Conservation (phyloP, 2,329 filamentous ascomycete genomes). For the Mycogone perniciosa region DNA sequence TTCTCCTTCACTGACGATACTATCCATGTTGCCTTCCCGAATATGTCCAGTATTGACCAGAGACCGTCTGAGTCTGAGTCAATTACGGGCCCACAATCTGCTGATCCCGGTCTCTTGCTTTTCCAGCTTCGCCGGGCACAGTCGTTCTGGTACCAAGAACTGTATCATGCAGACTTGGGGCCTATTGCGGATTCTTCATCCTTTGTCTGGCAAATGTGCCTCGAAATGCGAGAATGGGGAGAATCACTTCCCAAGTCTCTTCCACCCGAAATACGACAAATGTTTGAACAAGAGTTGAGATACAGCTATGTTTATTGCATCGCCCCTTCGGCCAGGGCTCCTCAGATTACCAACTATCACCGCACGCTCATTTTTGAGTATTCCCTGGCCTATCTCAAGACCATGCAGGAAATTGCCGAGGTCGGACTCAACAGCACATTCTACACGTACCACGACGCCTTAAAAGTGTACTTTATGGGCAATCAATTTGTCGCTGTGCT, state of each 20-base stretch:
- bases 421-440: constrained; percentile 56
- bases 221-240: constrained; percentile 74
- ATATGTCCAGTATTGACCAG: constrained; percentile 38
- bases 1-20: constrained; percentile 94
- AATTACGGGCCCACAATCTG: constrained; percentile 41
- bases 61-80: constrained; percentile 36
- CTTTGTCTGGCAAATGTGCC: constrained; percentile 70
- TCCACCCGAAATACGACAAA: constrained; percentile 58
- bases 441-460: constrained; percentile 80
- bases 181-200: constrained; percentile 62
- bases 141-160: constrained; percentile 81
- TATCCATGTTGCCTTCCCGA: constrained; percentile 71
- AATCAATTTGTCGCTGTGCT: constrained; percentile 57
- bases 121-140: constrained; percentile 81
- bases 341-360: constrained; percentile 67
- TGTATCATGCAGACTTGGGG: constrained; percentile 71
- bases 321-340: constrained; percentile 69
- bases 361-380: constrained; percentile 82
- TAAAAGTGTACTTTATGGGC: constrained; percentile 72
- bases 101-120: constrained; percentile 67
- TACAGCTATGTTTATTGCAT: constrained; percentile 91
- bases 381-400: constrained; percentile 72
- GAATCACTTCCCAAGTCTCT: constrained; percentile 64
- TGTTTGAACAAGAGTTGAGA: constrained; percentile 81
- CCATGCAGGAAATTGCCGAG: constrained; percentile 62